Evolutionary conservation across 306 rosid species (phyloP).

Genomic region (Urtica urens): DNA sequence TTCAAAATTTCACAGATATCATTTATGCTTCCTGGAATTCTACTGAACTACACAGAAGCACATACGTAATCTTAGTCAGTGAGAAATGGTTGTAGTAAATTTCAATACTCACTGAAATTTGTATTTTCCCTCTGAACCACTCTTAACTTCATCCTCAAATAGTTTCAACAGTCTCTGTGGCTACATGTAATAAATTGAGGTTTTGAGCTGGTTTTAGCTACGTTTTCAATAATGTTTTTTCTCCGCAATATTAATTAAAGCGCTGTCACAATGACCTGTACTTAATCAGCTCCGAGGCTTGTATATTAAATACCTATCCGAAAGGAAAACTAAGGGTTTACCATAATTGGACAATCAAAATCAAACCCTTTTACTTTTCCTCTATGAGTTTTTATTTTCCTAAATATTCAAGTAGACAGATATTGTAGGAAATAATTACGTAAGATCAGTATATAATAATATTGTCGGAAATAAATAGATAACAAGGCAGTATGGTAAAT

Average conservation of each 20-base stretch:
- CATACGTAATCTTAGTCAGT: conserved; percentile 4
- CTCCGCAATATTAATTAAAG: not conserved
- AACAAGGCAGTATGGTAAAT: too few relatives aligned
- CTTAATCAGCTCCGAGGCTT: not conserved
- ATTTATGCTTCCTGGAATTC: not conserved
- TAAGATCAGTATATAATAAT: too few relatives aligned
- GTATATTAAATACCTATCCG: not conserved
- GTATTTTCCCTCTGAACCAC: not conserved
- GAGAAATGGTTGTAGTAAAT: too few relatives aligned
- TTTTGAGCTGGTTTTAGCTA: conserved; percentile 7
- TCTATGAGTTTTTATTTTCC: too few relatives aligned
- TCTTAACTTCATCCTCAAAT: conserved; percentile 1
- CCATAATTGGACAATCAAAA: too few relatives aligned
- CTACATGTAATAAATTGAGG: not conserved
- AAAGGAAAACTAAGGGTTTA: too few relatives aligned
- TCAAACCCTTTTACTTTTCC: too few relatives aligned
- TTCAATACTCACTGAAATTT: not conserved
- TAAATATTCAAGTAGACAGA: too few relatives aligned
- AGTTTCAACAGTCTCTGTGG: conserved; percentile 1
- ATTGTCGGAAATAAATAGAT: too few relatives aligned
- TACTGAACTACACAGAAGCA: not conserved
- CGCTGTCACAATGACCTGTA: not conserved
- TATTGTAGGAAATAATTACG: too few relatives aligned
- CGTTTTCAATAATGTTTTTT: not conserved
- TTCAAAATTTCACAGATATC: not conserved